Percentiles rank a stretch among this genome's conserved stretches.
phyloP scores from a whole-genome alignment of 2,329 filamentous ascomycete species.

The Cercospora citrullina region DNA sequence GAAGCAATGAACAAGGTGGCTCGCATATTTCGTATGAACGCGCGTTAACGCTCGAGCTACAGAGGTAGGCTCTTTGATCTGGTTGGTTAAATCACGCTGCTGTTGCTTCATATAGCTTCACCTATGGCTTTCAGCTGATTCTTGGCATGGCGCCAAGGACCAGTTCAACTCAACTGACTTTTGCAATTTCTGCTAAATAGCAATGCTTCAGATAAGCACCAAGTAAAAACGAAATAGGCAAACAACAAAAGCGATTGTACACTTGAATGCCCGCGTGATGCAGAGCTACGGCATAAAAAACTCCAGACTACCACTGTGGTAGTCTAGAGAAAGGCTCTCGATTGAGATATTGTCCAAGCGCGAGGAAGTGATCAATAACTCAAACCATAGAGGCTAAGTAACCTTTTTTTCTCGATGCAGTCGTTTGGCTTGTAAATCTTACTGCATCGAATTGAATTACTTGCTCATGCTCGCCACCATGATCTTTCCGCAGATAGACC shows the following conservation, averaged over 20 bases:
- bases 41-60: background rate
- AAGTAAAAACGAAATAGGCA: background rate
- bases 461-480: no score
- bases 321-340: no score
- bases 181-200: no score
- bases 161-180: background rate
- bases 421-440: no score
- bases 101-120: background rate
- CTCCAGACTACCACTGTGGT: background rate
- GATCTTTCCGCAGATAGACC: no score
- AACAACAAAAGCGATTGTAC: background rate
- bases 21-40: background rate
- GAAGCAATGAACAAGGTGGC: background rate
- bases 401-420: no score
- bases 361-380: no score
- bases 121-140: background rate
- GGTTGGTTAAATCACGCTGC: background rate
- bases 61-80: background rate
- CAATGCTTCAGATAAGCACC: no score
- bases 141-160: background rate
- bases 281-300: background rate
- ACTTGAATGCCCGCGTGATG: background rate
- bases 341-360: no score
- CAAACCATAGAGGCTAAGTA: no score
- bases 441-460: no score